Conservation (phyloP, 2,329 filamentous ascomycete genomes). For the Aaosphaeria pasadenensis region DNA sequence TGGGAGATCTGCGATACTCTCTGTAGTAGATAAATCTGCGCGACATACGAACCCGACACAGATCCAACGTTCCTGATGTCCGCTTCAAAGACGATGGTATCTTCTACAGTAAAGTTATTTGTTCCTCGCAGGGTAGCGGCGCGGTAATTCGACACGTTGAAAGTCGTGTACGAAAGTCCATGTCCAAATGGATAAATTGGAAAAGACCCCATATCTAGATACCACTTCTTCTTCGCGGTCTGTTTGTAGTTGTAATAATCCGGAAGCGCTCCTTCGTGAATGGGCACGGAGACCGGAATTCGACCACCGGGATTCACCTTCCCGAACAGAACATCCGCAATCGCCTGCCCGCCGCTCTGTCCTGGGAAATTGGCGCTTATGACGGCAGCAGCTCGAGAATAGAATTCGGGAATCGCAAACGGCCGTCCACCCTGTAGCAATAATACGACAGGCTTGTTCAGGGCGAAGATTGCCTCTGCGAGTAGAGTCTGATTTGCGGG, state of each 20-base stretch:
- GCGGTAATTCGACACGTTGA: constrained; percentile 35
- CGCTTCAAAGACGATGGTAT: constrained; percentile 36
- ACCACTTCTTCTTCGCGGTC: constrained; percentile 60
- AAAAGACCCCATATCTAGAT: constrained; percentile 48
- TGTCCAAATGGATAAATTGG: constrained; percentile 61
- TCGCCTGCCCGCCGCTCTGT: constrained; percentile 73
- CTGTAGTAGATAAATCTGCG: constrained; percentile 42
- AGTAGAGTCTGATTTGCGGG: constrained; percentile 38
- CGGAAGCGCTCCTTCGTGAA: constrained; percentile 55
- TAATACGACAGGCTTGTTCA: constrained; percentile 42
- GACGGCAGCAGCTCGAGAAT: constrained; percentile 39
- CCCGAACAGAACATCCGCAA: constrained; percentile 71
- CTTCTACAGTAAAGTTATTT: constrained; percentile 21
- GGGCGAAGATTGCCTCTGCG: constrained; percentile 35
- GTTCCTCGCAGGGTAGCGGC: constrained; percentile 18
- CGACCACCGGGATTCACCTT: constrained; percentile 69
- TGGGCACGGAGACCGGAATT: constrained; percentile 66
- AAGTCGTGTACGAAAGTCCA: constrained; percentile 64
- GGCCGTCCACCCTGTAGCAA: constrained; percentile 43
- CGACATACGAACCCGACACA: constrained; percentile 37
- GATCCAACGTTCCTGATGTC: constrained; percentile 34
- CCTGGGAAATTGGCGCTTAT: constrained; percentile 48
- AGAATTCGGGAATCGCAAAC: constrained; percentile 41
- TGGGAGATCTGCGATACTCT: constrained; percentile 42
- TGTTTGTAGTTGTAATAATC: constrained; percentile 61